phyloP scores from a whole-genome alignment of 305 asterid genomes.

The Coffea humblotiana region DNA sequence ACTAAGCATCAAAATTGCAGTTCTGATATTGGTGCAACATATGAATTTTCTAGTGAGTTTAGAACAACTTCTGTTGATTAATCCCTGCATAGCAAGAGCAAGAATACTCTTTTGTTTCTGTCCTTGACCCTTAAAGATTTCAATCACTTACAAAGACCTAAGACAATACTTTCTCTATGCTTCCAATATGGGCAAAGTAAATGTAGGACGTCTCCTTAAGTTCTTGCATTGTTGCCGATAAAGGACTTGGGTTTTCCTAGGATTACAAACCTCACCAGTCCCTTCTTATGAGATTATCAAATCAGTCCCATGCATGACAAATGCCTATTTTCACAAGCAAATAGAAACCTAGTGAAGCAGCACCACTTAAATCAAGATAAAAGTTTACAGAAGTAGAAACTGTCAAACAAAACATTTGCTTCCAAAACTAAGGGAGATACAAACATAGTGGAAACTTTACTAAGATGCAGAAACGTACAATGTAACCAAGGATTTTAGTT shows the following conservation, averaged over 20 bases:
- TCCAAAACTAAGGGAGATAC: neutral
- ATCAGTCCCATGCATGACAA: neutral
- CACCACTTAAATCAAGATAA: neutral
- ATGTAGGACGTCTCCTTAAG: neutral
- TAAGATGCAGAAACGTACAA: conserved; percentile 46
- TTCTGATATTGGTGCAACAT: neutral
- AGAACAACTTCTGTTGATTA: neutral
- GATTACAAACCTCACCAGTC: neutral
- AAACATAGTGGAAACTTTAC: neutral
- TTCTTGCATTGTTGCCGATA: neutral
- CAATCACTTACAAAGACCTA: neutral
- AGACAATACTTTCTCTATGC: neutral
- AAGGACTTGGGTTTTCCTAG: neutral
- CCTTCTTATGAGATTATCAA: neutral
- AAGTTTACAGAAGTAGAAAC: neutral
- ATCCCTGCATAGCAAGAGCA: neutral
- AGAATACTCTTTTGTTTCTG: neutral
- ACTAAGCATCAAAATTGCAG: too few relatives aligned
- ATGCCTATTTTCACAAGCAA: neutral
- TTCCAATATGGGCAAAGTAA: neutral
- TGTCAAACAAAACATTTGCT: neutral
- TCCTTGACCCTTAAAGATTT: neutral
- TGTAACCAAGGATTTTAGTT: conserved; percentile 57
- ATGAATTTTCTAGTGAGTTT: neutral
- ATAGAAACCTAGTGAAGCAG: neutral